Percentiles rank a stretch among this genome's conserved stretches.
phyloP scores from a whole-genome alignment of 1,284 basidiomycete species.

The Boletus smithii region DNA sequence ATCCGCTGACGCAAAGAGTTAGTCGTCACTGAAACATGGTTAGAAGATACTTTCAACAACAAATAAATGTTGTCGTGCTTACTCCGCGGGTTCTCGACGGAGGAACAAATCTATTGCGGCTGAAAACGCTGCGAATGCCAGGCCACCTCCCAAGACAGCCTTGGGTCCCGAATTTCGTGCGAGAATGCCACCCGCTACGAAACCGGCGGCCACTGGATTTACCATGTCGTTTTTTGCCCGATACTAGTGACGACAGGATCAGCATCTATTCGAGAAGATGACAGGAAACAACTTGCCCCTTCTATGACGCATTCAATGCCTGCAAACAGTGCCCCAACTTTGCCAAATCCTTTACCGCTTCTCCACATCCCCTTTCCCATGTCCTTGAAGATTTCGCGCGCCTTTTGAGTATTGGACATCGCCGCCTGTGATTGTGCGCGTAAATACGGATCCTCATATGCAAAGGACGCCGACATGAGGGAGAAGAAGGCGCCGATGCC shows the following conservation, averaged over 20 bases:
- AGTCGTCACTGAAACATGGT: slow-evolving; percentile 23
- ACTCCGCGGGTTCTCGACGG: slow-evolving; percentile 82
- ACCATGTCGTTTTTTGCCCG: slow-evolving; percentile 94
- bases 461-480: slow-evolving; percentile 92
- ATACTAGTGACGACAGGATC: slow-evolving; percentile 54
- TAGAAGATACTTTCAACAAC: background rate
- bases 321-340: slow-evolving; percentile 91
- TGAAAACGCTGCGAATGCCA: slow-evolving; percentile 90
- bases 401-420: slow-evolving; percentile 71
- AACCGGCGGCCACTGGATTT: slow-evolving; percentile 74
- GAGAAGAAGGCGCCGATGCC: slow-evolving; percentile 94
- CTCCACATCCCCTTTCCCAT: slow-evolving; percentile 94
- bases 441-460: slow-evolving; percentile 90
- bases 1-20: background rate
- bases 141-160: slow-evolving; percentile 77
- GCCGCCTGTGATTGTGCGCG: slow-evolving; percentile 61
- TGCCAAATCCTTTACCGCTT: slow-evolving; percentile 90
- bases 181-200: slow-evolving; percentile 75
- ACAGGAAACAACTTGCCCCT: slow-evolving; percentile 62
- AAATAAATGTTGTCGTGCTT: slow-evolving; percentile 29
- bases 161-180: slow-evolving; percentile 83
- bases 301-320: slow-evolving; percentile 96
- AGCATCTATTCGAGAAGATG: slow-evolving; percentile 2
- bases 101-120: slow-evolving; percentile 85
- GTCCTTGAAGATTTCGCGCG: slow-evolving; percentile 85